These are phyloP conservation scores for Crinitomyces ghanaensis DNA, from an alignment of 805 yeast genomes.

Conservation along the genomic window DNA sequence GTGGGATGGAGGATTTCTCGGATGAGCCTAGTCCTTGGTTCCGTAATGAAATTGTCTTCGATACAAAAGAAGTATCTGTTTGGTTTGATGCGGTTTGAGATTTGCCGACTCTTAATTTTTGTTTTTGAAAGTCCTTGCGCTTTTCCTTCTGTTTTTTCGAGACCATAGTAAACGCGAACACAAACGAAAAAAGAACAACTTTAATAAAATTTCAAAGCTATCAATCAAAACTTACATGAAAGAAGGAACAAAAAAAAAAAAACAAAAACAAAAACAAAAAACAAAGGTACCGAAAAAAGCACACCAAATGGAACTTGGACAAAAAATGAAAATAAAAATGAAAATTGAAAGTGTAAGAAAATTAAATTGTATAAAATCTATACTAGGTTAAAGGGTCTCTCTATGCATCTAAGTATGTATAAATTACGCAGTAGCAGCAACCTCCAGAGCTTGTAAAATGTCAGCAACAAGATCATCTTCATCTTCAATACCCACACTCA, in stretches of 20 bases:
- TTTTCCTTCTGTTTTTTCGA: slow-evolving; percentile 48
- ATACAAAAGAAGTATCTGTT: slow-evolving; percentile 77
- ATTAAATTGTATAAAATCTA: too few species aligned
- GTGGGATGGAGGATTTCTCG: slow-evolving; percentile 27
- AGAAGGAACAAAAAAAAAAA: neutral
- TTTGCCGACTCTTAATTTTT: slow-evolving; percentile 84
- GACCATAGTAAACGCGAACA: slow-evolving; percentile 12
- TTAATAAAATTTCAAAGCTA: neutral
- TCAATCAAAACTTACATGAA: neutral
- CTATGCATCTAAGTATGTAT: neutral
- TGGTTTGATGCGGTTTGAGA: slow-evolving; percentile 57
- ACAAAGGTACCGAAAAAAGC: neutral
- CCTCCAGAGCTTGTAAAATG: slow-evolving; percentile 53
- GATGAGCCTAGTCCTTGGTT: slow-evolving; percentile 28
- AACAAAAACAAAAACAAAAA: neutral
- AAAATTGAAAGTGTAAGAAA: too few species aligned
- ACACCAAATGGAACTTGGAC: neutral
- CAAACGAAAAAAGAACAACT: slow-evolving; percentile 1
- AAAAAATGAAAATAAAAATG: neutral
- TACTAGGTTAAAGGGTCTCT: neutral
- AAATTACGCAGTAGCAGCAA: slow-evolving; percentile 17
- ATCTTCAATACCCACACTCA: slow-evolving; percentile 82
- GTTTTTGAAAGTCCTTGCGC: slow-evolving; percentile 62
- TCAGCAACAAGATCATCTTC: slow-evolving; percentile 64
- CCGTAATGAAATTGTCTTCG: slow-evolving; percentile 43